Evolutionary conservation across 1,139 yeast genomes (phyloP).

Genomic region (Candida albicans): DNA sequence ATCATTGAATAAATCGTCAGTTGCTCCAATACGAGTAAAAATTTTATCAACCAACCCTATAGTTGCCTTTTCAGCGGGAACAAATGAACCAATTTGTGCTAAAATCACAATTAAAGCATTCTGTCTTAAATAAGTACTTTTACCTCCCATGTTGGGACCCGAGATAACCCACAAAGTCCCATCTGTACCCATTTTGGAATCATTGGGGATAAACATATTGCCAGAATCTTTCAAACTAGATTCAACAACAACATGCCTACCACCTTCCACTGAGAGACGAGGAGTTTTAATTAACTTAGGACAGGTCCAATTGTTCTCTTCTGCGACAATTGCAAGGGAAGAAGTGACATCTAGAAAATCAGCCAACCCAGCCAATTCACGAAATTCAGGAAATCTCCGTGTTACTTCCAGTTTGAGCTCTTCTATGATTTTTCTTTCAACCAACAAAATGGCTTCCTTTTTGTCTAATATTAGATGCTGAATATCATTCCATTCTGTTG

Average conservation of each 20-base stretch:
- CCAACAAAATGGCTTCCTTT: constrained; percentile 26
- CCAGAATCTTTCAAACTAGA: constrained; percentile 57
- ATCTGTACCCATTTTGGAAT: constrained; percentile 35
- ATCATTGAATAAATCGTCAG: constrained; percentile 84
- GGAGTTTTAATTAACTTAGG: constrained; percentile 60
- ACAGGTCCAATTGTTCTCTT: constrained; percentile 60
- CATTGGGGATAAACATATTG: constrained; percentile 63
- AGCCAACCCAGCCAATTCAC: constrained; percentile 45
- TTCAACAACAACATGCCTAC: constrained; percentile 91
- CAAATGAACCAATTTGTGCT: constrained; percentile 88
- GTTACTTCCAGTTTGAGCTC: constrained; percentile 42
- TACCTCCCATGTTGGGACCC: constrained; percentile 99
- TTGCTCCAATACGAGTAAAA: constrained; percentile 87
- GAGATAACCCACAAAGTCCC: constrained; percentile 67
- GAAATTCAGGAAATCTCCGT: constrained; percentile 37
- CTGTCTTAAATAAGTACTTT: constrained; percentile 85
- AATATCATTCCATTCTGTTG: constrained; percentile 33
- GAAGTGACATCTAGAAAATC: constrained; percentile 74
- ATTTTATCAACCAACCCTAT: constrained; percentile 83
- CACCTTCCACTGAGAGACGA: constrained; percentile 50
- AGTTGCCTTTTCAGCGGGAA: constrained; percentile 73
- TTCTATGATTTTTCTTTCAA: constrained; percentile 49
- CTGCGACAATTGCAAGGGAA: constrained; percentile 71
- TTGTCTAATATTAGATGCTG: constrained; percentile 29
- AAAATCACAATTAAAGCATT: constrained; percentile 80